A percentile compares a stretch with the other conserved stretches of the same genome.
These are phyloP conservation scores for Calonectria honghensis DNA, from an alignment of 2,329 filamentous ascomycete genomes.

Conservation along the genomic window DNA sequence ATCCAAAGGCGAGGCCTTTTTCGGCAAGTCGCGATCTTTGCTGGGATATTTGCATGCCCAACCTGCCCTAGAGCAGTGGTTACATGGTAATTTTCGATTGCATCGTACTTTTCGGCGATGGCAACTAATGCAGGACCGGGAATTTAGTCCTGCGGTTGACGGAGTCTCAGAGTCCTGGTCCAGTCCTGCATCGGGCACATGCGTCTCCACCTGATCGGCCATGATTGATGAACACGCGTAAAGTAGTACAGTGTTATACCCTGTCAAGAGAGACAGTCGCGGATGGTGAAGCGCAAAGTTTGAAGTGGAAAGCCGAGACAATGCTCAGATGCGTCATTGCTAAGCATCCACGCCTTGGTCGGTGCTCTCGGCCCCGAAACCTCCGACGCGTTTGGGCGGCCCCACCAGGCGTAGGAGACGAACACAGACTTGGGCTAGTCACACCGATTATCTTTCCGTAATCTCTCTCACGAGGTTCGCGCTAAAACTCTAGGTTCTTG, in stretches of 20 bases:
- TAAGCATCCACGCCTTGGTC: not conserved
- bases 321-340: not conserved
- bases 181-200: not conserved
- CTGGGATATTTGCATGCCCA: slow-evolving; percentile 11
- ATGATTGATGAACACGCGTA: not conserved
- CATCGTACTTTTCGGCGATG: slow-evolving; percentile 36
- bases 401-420: not conserved
- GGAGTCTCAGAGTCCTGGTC: slow-evolving; percentile 3
- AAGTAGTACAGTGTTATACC: not conserved
- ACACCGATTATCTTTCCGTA: not conserved
- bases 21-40: slow-evolving; percentile 8
- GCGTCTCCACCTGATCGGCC: slow-evolving; percentile 1
- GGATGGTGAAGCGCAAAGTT: not conserved
- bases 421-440: not conserved
- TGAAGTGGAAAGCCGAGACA: not conserved
- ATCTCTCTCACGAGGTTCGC: not conserved
- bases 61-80: slow-evolving; percentile 29
- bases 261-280: not conserved
- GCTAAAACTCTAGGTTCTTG: slow-evolving; percentile 6
- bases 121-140: slow-evolving; percentile 38
- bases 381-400: slow-evolving; percentile 5
- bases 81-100: slow-evolving; percentile 35
- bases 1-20: slow-evolving; percentile 30
- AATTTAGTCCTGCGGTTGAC: not conserved
- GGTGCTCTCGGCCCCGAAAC: slow-evolving; percentile 18